phyloP scores from a whole-genome alignment of 805 yeast genomes.

The Saccharomycopsis capsularis region DNA sequence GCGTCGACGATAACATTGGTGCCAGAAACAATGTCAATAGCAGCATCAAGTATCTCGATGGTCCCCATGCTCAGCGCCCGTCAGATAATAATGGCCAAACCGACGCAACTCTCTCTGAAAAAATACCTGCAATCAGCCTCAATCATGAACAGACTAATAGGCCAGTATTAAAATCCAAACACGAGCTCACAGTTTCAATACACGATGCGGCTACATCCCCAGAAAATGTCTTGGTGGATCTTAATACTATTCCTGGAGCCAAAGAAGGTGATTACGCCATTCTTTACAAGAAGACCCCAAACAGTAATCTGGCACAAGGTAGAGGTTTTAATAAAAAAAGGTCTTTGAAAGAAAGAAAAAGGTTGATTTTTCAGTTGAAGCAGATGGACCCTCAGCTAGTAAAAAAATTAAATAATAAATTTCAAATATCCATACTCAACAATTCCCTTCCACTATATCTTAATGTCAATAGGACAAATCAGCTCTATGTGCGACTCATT shows the following conservation, averaged over 20 bases:
- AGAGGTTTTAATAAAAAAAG: slow-evolving; percentile 5
- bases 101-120: background rate
- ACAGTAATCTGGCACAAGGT: no score
- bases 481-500: slow-evolving; percentile 48
- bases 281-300: slow-evolving; percentile 33
- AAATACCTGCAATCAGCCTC: background rate
- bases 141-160: background rate
- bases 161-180: slow-evolving; percentile 23
- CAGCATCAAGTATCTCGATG: background rate
- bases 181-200: slow-evolving; percentile 38
- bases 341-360: slow-evolving; percentile 25
- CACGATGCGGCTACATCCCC: slow-evolving; percentile 60
- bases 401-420: slow-evolving; percentile 29
- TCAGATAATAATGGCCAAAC: background rate
- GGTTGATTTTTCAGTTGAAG: slow-evolving; percentile 39
- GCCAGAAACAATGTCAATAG: background rate
- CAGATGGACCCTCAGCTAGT: slow-evolving; percentile 29
- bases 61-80: background rate
- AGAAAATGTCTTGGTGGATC: slow-evolving; percentile 59
- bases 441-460: slow-evolving; percentile 54
- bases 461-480: slow-evolving; percentile 61
- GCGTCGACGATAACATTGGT: background rate
- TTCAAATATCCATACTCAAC: slow-evolving; percentile 48
- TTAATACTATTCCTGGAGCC: slow-evolving; percentile 52
- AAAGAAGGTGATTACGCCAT: slow-evolving; percentile 75